phyloP scores from a whole-genome alignment of 139 green algal species.

The Picochlorum sp. region DNA sequence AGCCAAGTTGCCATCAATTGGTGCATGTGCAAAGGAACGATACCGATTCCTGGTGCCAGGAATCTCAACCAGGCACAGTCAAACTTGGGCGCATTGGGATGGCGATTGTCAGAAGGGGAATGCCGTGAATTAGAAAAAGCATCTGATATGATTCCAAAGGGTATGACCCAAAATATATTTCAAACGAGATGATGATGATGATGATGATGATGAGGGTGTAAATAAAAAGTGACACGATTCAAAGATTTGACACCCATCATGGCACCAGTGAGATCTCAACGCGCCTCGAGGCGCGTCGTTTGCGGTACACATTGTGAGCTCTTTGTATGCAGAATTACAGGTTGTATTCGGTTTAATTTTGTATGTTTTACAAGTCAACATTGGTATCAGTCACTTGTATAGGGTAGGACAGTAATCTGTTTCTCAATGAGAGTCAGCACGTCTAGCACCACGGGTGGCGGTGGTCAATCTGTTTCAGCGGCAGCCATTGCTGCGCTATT shows the following conservation, averaged over 20 bases:
- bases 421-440: neutral
- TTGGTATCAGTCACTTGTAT: neutral
- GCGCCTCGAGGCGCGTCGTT: too few relatives aligned
- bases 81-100: constrained; percentile 62
- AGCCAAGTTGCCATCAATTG: constrained; percentile 91
- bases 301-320: too few relatives aligned
- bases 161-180: constrained; percentile 89
- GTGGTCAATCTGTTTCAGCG: neutral
- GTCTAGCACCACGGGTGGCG: neutral
- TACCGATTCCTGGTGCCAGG: constrained; percentile 91
- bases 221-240: too few relatives aligned
- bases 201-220: neutral
- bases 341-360: too few relatives aligned
- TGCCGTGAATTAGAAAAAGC: constrained; percentile 54
- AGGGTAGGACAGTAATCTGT: neutral
- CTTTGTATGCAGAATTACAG: too few relatives aligned
- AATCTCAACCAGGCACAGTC: constrained; percentile 58
- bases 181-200: constrained; percentile 67
- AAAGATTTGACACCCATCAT: too few relatives aligned
- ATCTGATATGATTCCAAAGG: constrained; percentile 27
- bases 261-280: too few relatives aligned
- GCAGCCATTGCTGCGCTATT: neutral
- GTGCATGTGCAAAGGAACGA: constrained; percentile 80
- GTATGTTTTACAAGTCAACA: too few relatives aligned
- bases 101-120: constrained; percentile 56